Conservation (phyloP, 345 rosid genomes). For the Salix brachista region DNA sequence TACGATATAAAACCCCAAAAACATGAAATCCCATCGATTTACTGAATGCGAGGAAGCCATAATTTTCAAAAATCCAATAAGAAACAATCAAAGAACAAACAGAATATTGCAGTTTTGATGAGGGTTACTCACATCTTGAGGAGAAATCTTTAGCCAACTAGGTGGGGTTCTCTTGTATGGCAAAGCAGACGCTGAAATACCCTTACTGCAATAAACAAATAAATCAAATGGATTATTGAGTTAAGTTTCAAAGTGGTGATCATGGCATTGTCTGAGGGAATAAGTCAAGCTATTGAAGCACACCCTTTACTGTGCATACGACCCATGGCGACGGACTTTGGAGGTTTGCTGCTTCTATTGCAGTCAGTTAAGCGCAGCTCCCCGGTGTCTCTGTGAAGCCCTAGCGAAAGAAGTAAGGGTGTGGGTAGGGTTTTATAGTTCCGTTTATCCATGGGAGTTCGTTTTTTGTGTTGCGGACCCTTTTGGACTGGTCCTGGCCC, state of each 20-base stretch:
- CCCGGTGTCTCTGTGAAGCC: not conserved
- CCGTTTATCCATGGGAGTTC: not conserved
- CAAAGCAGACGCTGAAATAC: slow-evolving; percentile 79
- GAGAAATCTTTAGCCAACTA: slow-evolving; percentile 63
- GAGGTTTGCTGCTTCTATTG: not conserved
- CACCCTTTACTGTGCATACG: slow-evolving; percentile 84
- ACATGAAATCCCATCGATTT: not conserved
- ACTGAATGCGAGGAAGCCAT: not conserved
- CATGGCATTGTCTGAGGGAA: not conserved
- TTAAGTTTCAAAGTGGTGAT: not conserved
- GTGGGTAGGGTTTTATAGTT: not conserved
- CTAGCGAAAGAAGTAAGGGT: not conserved
- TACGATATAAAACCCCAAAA: not conserved
- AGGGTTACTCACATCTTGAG: slow-evolving; percentile 46
- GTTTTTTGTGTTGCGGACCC: not conserved
- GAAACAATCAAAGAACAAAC: not conserved
- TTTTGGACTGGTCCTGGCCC: not conserved
- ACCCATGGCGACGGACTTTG: slow-evolving; percentile 45
- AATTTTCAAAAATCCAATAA: not conserved
- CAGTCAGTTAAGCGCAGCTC: not conserved
- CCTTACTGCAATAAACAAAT: slow-evolving; percentile 39
- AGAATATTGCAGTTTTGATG: too few species aligned
- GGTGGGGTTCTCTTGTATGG: slow-evolving; percentile 86
- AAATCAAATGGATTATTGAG: not conserved
- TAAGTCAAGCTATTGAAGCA: not conserved